Conservation (phyloP, 345 rosid genomes). For the Linum trigynum region DNA sequence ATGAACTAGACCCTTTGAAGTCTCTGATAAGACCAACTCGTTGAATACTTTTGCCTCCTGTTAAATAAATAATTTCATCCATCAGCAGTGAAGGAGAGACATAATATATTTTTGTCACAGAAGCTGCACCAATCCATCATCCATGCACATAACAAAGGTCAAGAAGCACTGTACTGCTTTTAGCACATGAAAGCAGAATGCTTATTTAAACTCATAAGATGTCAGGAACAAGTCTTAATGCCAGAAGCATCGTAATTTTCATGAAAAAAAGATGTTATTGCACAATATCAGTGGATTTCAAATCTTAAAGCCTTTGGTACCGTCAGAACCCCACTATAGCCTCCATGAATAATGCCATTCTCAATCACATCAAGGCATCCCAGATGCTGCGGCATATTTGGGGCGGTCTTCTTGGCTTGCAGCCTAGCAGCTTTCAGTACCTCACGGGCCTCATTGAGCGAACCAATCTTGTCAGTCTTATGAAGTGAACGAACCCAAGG, state of each 20-base stretch:
- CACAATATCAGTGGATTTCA: too few relatives aligned
- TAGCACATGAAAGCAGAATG: too few relatives aligned
- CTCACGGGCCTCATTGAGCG: slow-evolving; percentile 72
- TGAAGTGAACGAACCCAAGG: slow-evolving; percentile 82
- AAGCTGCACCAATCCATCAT: not conserved
- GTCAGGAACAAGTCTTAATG: too few relatives aligned
- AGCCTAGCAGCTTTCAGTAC: slow-evolving; percentile 47
- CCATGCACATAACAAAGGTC: not conserved
- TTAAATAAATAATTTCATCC: slow-evolving; percentile 13
- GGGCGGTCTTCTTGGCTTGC: slow-evolving; percentile 69
- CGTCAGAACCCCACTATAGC: slow-evolving; percentile 80
- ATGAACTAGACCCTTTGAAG: slow-evolving; percentile 82
- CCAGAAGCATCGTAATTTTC: not conserved
- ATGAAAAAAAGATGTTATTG: too few relatives aligned
- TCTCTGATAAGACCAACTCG: slow-evolving; percentile 56
- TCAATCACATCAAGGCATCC: slow-evolving; percentile 86
- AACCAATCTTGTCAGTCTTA: slow-evolving; percentile 75
- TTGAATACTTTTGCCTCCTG: slow-evolving; percentile 86
- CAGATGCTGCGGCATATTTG: slow-evolving; percentile 84
- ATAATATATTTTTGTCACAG: not conserved
- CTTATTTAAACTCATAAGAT: too few relatives aligned
- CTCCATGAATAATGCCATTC: slow-evolving; percentile 86
- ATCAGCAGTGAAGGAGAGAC: slow-evolving; percentile 6
- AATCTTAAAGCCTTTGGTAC: slow-evolving; percentile 21
- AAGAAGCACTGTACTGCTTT: not conserved